Base-by-base conservation (phyloP, 805 yeast genomes). In the Myxozyma sirexii region DNA sequence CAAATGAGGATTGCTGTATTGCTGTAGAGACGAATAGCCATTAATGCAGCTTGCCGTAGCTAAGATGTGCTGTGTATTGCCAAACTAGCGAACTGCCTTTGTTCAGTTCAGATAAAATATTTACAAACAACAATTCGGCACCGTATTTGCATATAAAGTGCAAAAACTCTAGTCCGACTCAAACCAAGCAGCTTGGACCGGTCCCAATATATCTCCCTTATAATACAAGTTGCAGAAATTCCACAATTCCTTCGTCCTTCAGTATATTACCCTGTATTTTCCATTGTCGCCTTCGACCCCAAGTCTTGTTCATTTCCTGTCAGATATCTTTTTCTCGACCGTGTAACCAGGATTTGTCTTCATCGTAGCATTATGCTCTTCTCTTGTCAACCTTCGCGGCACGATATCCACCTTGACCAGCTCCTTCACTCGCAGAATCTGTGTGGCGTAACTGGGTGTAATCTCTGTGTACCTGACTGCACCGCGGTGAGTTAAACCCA, bases 391-490 rank as follows among this genome's bases (percentile, higher is more conserved):
- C 19, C 76, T 76, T 29, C 77, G 75, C 45, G 84, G 85, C 10
- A 87, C 84, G 38, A 90, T 76, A 67, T 90, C 93, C 29, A 93
- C 94, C 49, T 82, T 82, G 7, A 93, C 92, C 57, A 93, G 78
- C 73, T 93, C 97, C 74, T 93, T 93, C 47, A 93, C 89, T 60
- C 81, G 78, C 33, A 90, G 83, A 57, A 93, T 80, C 78, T 86
- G 85, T 73, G 96, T 97, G 2, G 98, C 97, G 60, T 86, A 82
- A 35, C 86, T 82, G 15, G 96, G 91, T 12, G 87, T 80, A 3
- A 88, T 90, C 48, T 76, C 75, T 69, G 85, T 92, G 74, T 87
- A 92, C 1, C 84, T 85, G 1, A 86, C 82, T 41, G 85, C 85
- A 54, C 92, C 89, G 68, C 94, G 84, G 68, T 80, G 84, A 55